Conservation (phyloP, 163 green algal genomes). For the Picocystis sp. region DNA sequence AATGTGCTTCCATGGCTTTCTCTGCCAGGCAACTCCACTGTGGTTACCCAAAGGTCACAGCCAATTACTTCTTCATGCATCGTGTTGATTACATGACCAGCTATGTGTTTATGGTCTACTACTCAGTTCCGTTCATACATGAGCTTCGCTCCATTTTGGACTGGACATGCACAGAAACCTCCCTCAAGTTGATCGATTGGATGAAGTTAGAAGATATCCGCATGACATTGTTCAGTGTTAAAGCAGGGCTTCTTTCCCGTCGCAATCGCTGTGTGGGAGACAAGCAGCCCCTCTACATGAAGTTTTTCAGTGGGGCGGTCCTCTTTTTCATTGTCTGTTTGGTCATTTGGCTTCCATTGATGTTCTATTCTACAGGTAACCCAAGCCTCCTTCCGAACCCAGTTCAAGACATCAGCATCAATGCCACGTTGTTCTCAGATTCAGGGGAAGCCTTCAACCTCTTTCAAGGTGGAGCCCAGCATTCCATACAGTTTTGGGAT, state of each 20-base stretch:
- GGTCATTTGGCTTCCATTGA: conserved; percentile 67
- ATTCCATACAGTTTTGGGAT: conserved; percentile 1
- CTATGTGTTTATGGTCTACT: conserved; percentile 16
- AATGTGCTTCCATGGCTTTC: no score
- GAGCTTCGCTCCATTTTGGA: conserved; percentile 67
- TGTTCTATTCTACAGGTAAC: conserved; percentile 50
- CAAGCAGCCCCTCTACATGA: conserved; percentile 42
- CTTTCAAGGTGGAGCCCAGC: conserved; percentile 8
- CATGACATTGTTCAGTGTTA: conserved; percentile 48
- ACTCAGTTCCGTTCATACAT: conserved; percentile 62
- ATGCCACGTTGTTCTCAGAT: conserved; percentile 7
- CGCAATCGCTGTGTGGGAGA: conserved; percentile 21
- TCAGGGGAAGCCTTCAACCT: conserved; percentile 11
- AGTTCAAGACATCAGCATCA: conserved; percentile 11
- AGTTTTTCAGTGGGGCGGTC: conserved; percentile 33
- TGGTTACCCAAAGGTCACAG: no score
- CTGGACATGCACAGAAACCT: conserved; percentile 52
- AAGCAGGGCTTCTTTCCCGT: conserved; percentile 18
- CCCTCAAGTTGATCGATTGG: conserved; percentile 53
- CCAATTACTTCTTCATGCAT: no score
- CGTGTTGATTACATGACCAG: no score
- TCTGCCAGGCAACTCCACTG: no score
- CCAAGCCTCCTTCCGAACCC: conserved; percentile 17
- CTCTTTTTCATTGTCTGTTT: conserved; percentile 51
- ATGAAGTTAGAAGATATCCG: conserved; percentile 79